Evolutionary conservation across 805 yeast genomes (phyloP).

Genomic region (Clavispora fructus): DNA sequence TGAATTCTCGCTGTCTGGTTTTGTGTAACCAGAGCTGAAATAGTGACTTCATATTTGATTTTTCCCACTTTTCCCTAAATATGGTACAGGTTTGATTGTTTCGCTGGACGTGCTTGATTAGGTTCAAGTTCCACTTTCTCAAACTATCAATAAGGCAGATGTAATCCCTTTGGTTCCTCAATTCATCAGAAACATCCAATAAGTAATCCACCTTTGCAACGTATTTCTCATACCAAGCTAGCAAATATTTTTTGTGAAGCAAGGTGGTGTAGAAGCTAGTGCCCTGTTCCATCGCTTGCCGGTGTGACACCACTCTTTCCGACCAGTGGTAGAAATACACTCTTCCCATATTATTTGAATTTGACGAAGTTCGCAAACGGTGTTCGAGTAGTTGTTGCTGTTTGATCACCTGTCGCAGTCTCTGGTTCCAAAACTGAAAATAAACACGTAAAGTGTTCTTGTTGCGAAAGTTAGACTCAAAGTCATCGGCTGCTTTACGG

Average conservation of each 20-base stretch:
- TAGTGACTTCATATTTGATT: conserved; percentile 20
- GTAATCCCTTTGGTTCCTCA: conserved; percentile 24
- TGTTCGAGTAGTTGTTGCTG: conserved; percentile 2
- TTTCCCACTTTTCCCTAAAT: conserved; percentile 30
- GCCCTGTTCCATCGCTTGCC: conserved; percentile 1
- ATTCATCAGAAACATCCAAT: conserved; percentile 26
- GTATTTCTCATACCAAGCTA: conserved; percentile 32
- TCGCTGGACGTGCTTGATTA: conserved; percentile 26
- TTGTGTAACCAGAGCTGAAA: conserved; percentile 37
- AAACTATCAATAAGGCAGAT: conserved; percentile 20
- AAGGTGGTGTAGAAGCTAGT: conserved; percentile 3
- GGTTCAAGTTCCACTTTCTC: conserved; percentile 33
- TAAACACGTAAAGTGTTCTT: background rate
- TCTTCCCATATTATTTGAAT: conserved; percentile 4
- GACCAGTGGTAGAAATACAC: conserved; percentile 9
- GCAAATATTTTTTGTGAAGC: conserved; percentile 21
- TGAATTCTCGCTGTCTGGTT: conserved; percentile 8
- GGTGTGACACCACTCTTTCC: background rate
- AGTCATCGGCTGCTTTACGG: conserved; percentile 12
- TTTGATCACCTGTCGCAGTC: background rate
- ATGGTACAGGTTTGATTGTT: conserved; percentile 32
- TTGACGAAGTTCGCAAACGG: conserved; percentile 4
- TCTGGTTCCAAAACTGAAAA: conserved; percentile 6
- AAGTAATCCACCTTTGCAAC: conserved; percentile 19
- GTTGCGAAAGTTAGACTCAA: conserved; percentile 11